Conservation (phyloP, 2,329 filamentous ascomycete species). For the Pseudogymnoascus destructans region DNA sequence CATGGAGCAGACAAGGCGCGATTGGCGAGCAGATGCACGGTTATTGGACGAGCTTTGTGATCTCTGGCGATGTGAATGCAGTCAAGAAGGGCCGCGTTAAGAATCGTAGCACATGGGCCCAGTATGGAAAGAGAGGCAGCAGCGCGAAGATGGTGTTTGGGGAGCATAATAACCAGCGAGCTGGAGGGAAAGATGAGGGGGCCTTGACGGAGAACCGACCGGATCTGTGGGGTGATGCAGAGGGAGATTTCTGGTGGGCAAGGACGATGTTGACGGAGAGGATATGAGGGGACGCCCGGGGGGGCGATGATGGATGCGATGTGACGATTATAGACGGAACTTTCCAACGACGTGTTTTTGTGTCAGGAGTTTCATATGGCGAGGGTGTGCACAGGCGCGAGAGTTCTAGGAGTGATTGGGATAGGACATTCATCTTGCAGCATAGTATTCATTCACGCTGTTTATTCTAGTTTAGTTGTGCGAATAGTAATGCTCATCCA, state of each 20-base stretch:
- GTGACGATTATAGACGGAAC: not conserved
- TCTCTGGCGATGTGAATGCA: slow-evolving; percentile 23
- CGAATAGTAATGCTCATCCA: slow-evolving; percentile 4
- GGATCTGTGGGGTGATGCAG: slow-evolving; percentile 34
- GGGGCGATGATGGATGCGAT: slow-evolving; percentile 2
- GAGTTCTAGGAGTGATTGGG: slow-evolving; percentile 1
- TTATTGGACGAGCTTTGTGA: slow-evolving; percentile 25
- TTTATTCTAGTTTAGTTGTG: not conserved
- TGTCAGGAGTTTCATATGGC: slow-evolving; percentile 8
- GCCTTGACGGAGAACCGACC: slow-evolving; percentile 31
- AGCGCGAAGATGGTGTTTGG: slow-evolving; percentile 41
- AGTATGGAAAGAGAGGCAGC: slow-evolving; percentile 14
- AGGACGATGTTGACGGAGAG: slow-evolving; percentile 26
- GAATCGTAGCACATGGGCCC: slow-evolving; percentile 18
- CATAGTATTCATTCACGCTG: not conserved
- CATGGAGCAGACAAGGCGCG: slow-evolving; percentile 4
- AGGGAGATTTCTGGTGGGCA: slow-evolving; percentile 50
- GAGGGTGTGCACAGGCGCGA: not conserved
- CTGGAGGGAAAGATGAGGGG: slow-evolving; percentile 29
- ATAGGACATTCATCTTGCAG: slow-evolving; percentile 5
- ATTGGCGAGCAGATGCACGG: slow-evolving; percentile 23
- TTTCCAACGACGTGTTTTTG: slow-evolving; percentile 6
- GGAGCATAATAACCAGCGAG: slow-evolving; percentile 42
- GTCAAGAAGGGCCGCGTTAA: slow-evolving; percentile 14
- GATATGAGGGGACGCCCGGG: slow-evolving; percentile 1